phyloP scores from a whole-genome alignment of 2,329 filamentous ascomycete species.

The Ophidiomyces ophidiicola region DNA sequence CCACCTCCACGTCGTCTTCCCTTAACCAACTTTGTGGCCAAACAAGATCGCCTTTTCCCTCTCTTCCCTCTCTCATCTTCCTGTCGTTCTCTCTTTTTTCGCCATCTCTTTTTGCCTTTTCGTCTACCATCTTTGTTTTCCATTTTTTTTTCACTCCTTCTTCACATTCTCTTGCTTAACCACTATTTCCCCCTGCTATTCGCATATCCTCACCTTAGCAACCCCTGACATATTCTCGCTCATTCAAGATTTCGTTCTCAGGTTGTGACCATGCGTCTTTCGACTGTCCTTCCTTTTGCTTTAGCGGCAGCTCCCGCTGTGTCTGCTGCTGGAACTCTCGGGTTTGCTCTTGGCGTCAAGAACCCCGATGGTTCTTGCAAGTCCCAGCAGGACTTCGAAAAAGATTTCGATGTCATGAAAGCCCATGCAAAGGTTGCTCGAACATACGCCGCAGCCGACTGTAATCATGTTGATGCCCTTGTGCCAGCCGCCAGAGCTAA shows the following conservation, averaged over 20 bases:
- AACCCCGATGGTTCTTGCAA: conserved; percentile 52
- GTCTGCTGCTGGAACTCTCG: conserved; percentile 44
- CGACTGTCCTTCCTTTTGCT: conserved; percentile 30
- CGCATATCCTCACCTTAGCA: not conserved
- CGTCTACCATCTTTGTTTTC: conserved; percentile 6
- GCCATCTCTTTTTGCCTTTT: conserved; percentile 7
- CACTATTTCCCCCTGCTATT: not conserved
- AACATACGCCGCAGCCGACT: conserved; percentile 55
- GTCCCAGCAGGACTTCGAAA: conserved; percentile 47
- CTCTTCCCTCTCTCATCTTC: conserved; percentile 1
- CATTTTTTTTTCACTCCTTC: conserved; percentile 1
- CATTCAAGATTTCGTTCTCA: conserved; percentile 2
- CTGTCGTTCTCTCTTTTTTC: conserved; percentile 5
- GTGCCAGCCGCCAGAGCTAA: conserved; percentile 53
- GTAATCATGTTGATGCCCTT: conserved; percentile 50
- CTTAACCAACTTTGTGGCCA: conserved; percentile 2
- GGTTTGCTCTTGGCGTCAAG: conserved; percentile 56
- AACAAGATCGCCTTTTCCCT: conserved; percentile 6
- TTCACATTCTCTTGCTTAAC: conserved; percentile 2
- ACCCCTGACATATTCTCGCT: not conserved
- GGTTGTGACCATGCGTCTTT: conserved; percentile 35
- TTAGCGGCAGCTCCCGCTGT: conserved; percentile 38
- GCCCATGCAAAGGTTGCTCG: conserved; percentile 46
- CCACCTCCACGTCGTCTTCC: not conserved
- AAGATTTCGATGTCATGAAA: conserved; percentile 52